phyloP scores from a whole-genome alignment of 192 early-diverging fungal genomes.

The Mortierella antarctica region DNA sequence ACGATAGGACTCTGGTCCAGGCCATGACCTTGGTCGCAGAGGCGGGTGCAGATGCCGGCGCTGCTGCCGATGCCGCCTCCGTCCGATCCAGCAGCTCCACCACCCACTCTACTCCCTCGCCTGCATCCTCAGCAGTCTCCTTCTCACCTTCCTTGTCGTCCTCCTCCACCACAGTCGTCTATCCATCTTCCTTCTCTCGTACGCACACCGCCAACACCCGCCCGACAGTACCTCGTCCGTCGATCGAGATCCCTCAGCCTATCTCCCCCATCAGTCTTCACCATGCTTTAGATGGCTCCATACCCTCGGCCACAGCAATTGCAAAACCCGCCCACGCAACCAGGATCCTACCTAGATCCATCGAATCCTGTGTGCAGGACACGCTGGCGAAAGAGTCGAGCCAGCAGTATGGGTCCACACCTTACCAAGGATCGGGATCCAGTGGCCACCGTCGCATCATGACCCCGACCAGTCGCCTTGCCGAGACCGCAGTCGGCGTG shows the following conservation, averaged over 20 bases:
- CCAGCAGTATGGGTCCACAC: not conserved
- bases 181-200: not conserved
- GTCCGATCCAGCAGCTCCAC: conserved; percentile 14
- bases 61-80: conserved; percentile 15
- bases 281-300: conserved; percentile 40
- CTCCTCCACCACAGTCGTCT: not conserved
- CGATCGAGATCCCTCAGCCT: conserved; percentile 33
- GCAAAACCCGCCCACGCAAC: not conserved
- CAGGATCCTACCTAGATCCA: conserved; percentile 20
- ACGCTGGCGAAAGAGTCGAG: conserved; percentile 32
- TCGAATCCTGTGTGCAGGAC: conserved; percentile 34
- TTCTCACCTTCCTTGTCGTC: conserved; percentile 8
- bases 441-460: conserved; percentile 40
- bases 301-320: conserved; percentile 1
- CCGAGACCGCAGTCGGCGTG: conserved; percentile 76
- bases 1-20: conserved; percentile 6
- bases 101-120: conserved; percentile 11
- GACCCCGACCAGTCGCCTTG: conserved; percentile 55
- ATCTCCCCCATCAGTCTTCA: conserved; percentile 39
- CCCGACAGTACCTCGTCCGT: not conserved
- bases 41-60: conserved; percentile 26
- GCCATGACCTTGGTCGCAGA: conserved; percentile 27
- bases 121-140: not conserved
- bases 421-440: conserved; percentile 12
- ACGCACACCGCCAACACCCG: not conserved